Evolutionary conservation across 1,284 basidiomycete species (phyloP).

Genomic region (Ustilago sp.): DNA sequence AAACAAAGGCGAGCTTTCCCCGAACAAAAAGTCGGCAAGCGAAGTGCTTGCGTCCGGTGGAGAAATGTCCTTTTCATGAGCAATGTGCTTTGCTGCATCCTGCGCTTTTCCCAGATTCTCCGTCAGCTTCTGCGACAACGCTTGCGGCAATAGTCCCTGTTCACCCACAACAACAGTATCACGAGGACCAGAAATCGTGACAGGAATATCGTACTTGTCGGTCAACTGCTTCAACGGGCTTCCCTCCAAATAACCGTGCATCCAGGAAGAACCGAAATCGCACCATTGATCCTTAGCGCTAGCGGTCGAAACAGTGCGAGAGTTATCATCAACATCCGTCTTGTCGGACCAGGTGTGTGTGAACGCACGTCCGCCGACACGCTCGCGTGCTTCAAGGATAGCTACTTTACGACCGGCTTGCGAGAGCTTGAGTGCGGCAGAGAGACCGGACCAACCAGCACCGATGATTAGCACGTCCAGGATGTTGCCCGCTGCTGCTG

Average conservation of each 20-base stretch:
- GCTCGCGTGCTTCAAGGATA: conserved; percentile 72
- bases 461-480: conserved; percentile 72
- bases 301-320: conserved; percentile 21
- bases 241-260: conserved; percentile 73
- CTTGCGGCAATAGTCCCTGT: conserved; percentile 37
- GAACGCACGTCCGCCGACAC: conserved; percentile 72
- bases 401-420: conserved; percentile 70
- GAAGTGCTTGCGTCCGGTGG: conserved; percentile 45
- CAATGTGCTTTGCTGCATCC: conserved; percentile 33
- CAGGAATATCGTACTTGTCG: conserved; percentile 68
- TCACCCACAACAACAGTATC: conserved; percentile 50
- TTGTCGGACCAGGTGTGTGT: conserved; percentile 68
- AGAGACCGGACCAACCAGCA: conserved; percentile 72
- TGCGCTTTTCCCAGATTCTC: conserved; percentile 52
- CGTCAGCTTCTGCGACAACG: conserved; percentile 39
- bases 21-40: conserved; percentile 70
- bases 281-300: conserved; percentile 32
- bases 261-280: conserved; percentile 71
- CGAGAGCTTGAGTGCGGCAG: conserved; percentile 71
- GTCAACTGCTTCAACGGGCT: conserved; percentile 71
- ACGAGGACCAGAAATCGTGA: conserved; percentile 41
- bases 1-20: conserved; percentile 62
- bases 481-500: conserved; percentile 15
- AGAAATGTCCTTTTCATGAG: conserved; percentile 49
- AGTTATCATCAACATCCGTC: conserved; percentile 40